These are phyloP conservation scores for Penicillium alfredii DNA, from an alignment of 495 filamentous ascomycete genomes.

Conservation along the genomic window DNA sequence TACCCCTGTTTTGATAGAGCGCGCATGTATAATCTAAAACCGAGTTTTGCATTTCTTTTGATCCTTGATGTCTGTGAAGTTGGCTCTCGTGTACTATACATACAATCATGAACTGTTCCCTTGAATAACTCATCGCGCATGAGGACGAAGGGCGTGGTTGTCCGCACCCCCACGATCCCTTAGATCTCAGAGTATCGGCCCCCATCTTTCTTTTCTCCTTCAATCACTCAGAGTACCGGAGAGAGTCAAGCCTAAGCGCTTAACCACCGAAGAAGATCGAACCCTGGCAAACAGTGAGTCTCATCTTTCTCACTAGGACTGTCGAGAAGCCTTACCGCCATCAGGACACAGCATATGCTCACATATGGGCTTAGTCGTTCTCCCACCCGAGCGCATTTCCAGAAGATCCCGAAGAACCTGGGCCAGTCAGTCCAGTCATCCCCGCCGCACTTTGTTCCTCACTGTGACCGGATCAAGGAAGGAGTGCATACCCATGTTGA, in stretches of 20 bases:
- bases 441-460: neutral
- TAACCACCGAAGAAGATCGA: slow-evolving; percentile 43
- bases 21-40: too few species aligned
- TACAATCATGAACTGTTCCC: slow-evolving; percentile 30
- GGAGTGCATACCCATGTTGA: slow-evolving; percentile 66
- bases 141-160: too few species aligned
- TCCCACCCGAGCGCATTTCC: slow-evolving; percentile 92
- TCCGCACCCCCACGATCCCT: too few species aligned
- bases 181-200: too few species aligned
- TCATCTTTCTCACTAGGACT: neutral
- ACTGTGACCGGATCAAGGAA: neutral
- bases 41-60: slow-evolving; percentile 2
- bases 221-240: neutral
- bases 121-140: slow-evolving; percentile 4
- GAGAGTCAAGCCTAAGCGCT: too few species aligned
- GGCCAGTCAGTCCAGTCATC: slow-evolving; percentile 5
- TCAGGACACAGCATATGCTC: slow-evolving; percentile 85
- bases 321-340: slow-evolving; percentile 66
- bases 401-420: slow-evolving; percentile 84
- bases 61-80: slow-evolving; percentile 13
- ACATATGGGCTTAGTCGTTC: slow-evolving; percentile 95
- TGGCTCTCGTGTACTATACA: slow-evolving; percentile 25
- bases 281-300: slow-evolving; percentile 21
- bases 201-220: neutral
- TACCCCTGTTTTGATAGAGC: slow-evolving; percentile 24